Conservation (phyloP, 2,329 filamentous ascomycete species). For the Didymella keratinophila region DNA sequence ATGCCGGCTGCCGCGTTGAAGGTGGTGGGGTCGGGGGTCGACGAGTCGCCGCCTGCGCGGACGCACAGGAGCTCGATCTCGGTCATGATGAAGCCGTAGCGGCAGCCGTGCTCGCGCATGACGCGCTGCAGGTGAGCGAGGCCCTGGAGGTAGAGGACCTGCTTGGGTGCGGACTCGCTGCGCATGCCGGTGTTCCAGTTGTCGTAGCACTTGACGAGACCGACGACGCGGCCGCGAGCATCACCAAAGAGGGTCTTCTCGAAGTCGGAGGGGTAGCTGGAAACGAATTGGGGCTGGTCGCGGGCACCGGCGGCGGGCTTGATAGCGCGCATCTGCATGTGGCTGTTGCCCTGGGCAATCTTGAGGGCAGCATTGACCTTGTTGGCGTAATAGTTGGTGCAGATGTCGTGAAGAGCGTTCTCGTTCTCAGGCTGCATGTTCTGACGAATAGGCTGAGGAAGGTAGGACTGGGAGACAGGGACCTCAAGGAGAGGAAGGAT, state of each 20-base stretch:
- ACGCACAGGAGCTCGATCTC: conserved; percentile 95
- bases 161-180: conserved; percentile 80
- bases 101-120: conserved; percentile 92
- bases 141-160: conserved; percentile 86
- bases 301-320: conserved; percentile 53
- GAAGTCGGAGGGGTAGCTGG: conserved; percentile 64
- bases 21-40: conserved; percentile 45
- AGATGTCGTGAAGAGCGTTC: conserved; percentile 75
- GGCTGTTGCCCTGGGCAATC: conserved; percentile 74
- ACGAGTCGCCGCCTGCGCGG: conserved; percentile 69
- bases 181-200: conserved; percentile 97
- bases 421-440: conserved; percentile 80
- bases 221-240: conserved; percentile 70
- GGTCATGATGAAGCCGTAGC: conserved; percentile 95
- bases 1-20: conserved; percentile 58
- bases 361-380: conserved; percentile 87
- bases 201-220: conserved; percentile 90
- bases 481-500: conserved; percentile 73
- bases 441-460: conserved; percentile 65
- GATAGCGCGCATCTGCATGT: conserved; percentile 58
- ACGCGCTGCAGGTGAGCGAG: conserved; percentile 85
- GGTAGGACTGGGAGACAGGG: conserved; percentile 66
- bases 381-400: conserved; percentile 79
- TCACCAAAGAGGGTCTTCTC: conserved; percentile 59
- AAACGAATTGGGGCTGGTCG: conserved; percentile 71